These are phyloP conservation scores for Aureobasidium vineae DNA, from an alignment of 2,329 filamentous ascomycete genomes.

Conservation along the genomic window DNA sequence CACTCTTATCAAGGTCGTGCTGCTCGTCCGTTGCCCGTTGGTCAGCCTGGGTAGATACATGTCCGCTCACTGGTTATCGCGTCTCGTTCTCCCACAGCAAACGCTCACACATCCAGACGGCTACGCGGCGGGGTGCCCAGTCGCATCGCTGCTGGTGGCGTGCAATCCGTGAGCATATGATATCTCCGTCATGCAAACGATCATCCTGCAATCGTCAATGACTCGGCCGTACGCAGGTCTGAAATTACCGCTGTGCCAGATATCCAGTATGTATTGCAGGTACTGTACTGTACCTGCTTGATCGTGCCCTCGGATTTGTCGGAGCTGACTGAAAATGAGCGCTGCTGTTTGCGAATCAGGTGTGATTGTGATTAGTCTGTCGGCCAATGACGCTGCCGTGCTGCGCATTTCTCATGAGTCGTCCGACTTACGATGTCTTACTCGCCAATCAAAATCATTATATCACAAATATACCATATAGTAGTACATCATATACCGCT, in stretches of 20 bases:
- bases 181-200: constrained; percentile 16
- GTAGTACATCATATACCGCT: constrained; percentile 18
- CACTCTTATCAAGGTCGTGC: constrained; percentile 17
- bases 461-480: constrained; percentile 19
- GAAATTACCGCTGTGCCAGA: constrained; percentile 17
- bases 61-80: constrained; percentile 23
- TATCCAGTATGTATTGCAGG: neutral
- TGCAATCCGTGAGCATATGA: constrained; percentile 6
- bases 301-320: constrained; percentile 2
- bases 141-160: constrained; percentile 14
- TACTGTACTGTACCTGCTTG: constrained; percentile 14
- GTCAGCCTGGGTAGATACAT: constrained; percentile 19
- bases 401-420: neutral
- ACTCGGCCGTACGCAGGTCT: constrained; percentile 19
- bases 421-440: constrained; percentile 6
- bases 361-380: constrained; percentile 21
- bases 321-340: neutral
- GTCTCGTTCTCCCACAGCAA: constrained; percentile 21
- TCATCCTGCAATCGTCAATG: constrained; percentile 20
- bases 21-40: constrained; percentile 24
- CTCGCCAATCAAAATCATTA: constrained; percentile 2
- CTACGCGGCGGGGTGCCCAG: constrained; percentile 15
- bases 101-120: constrained; percentile 21
- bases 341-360: neutral
- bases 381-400: constrained; percentile 6